Evolutionary conservation across 108 stramenopile genomes (phyloP).

Genomic region (Nitzschia sp.): DNA sequence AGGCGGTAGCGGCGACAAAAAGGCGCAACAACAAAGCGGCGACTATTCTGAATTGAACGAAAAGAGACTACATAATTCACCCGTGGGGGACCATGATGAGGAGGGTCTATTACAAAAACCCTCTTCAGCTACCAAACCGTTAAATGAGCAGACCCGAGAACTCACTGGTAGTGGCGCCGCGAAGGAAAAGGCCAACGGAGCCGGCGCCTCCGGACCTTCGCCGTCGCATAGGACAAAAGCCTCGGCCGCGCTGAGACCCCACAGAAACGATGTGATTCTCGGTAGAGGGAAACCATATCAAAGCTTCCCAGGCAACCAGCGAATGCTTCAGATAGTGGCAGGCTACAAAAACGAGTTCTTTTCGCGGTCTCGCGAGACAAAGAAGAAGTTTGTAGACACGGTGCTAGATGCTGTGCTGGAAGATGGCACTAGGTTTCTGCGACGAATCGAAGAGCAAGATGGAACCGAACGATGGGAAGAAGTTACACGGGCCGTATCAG

Average conservation of each 20-base stretch:
- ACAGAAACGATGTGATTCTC: neutral
- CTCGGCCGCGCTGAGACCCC: neutral
- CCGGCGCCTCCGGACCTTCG: too few species aligned
- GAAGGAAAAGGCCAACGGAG: too few species aligned
- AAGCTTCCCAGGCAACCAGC: neutral
- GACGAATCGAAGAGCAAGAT: neutral
- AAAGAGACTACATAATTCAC: too few species aligned
- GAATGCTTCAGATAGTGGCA: neutral
- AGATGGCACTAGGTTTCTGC: conserved; percentile 2
- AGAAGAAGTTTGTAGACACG: neutral
- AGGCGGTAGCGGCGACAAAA: too few species aligned
- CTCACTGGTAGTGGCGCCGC: too few species aligned
- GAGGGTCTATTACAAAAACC: too few species aligned
- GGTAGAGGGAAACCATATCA: neutral
- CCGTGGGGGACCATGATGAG: too few species aligned
- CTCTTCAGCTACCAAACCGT: too few species aligned
- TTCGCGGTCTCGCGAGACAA: neutral
- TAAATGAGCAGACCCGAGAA: too few species aligned
- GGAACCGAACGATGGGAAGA: neutral
- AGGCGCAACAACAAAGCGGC: too few species aligned
- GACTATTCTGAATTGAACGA: too few species aligned
- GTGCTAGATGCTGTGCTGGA: neutral
- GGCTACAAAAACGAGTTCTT: neutral
- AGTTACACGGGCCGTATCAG: neutral
- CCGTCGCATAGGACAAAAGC: too few species aligned